phyloP scores from a whole-genome alignment of 2,329 filamentous ascomycete genomes.

The Fusarium newnesense region DNA sequence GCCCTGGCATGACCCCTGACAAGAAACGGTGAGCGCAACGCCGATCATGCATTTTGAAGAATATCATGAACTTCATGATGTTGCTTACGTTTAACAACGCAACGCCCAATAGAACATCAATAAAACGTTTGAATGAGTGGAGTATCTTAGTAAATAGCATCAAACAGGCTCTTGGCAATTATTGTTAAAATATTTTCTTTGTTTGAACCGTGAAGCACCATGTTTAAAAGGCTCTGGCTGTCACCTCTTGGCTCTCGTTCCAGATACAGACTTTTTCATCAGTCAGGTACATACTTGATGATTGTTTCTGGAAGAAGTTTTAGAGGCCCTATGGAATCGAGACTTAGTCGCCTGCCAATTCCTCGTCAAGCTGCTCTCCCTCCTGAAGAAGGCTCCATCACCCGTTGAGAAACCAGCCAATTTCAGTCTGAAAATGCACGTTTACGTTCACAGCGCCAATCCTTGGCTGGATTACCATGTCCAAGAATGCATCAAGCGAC shows the following conservation, averaged over 20 bases:
- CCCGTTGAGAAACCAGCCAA: background rate
- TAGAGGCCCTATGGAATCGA: conserved; percentile 17
- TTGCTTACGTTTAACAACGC: conserved; percentile 29
- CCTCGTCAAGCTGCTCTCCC: conserved; percentile 31
- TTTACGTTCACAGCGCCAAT: conserved; percentile 35
- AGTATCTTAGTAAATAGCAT: conserved; percentile 17
- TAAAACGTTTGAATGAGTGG: conserved; percentile 17
- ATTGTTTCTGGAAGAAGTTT: background rate
- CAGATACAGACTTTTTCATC: background rate
- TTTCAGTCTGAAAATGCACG: conserved; percentile 24
- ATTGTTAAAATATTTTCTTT: background rate
- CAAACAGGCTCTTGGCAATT: conserved; percentile 13
- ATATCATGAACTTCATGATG: conserved; percentile 36
- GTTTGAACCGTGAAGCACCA: background rate
- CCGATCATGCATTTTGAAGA: conserved; percentile 34
- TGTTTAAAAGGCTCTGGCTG: conserved; percentile 4
- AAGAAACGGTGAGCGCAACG: conserved; percentile 26
- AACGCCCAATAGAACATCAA: conserved; percentile 19
- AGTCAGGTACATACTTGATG: conserved; percentile 6
- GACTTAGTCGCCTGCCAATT: background rate
- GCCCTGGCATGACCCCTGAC: conserved; percentile 11
- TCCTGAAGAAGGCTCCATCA: conserved; percentile 27
- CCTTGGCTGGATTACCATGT: conserved; percentile 50
- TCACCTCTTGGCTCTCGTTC: background rate
- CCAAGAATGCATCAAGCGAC: conserved; percentile 43